These are phyloP conservation scores for Corniculantispora saksenae DNA, from an alignment of 2,329 filamentous ascomycete genomes.

Conservation along the genomic window DNA sequence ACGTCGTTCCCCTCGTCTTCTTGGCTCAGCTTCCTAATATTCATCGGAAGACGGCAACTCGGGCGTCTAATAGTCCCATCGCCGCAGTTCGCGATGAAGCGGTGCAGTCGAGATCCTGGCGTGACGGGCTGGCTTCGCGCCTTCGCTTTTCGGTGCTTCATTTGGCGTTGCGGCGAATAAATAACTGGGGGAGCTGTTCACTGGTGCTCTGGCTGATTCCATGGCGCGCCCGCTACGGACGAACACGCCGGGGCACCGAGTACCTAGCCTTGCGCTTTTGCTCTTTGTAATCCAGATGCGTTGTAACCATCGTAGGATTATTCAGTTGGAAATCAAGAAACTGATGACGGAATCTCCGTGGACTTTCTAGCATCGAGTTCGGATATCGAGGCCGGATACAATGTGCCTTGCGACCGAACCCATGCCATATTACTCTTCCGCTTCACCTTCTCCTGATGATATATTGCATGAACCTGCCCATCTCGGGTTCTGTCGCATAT, in stretches of 20 bases:
- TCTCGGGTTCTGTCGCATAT: not conserved
- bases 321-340: not conserved
- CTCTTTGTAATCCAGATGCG: not conserved
- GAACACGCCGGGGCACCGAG: not conserved
- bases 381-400: constrained; percentile 7
- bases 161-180: not conserved
- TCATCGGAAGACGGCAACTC: too few relatives aligned
- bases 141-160: not conserved
- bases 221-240: not conserved
- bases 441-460: not conserved
- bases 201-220: not conserved
- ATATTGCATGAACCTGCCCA: not conserved
- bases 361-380: not conserved
- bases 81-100: too few relatives aligned
- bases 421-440: not conserved
- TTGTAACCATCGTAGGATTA: not conserved
- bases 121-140: not conserved
- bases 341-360: constrained; percentile 4
- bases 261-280: not conserved
- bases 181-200: not conserved
- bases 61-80: too few relatives aligned
- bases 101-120: too few relatives aligned
- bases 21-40: too few relatives aligned
- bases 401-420: not conserved
- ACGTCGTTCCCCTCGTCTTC: too few relatives aligned